These are phyloP conservation scores for Williopsis jadinii DNA, from an alignment of 1,139 yeast genomes.

Conservation along the genomic window DNA sequence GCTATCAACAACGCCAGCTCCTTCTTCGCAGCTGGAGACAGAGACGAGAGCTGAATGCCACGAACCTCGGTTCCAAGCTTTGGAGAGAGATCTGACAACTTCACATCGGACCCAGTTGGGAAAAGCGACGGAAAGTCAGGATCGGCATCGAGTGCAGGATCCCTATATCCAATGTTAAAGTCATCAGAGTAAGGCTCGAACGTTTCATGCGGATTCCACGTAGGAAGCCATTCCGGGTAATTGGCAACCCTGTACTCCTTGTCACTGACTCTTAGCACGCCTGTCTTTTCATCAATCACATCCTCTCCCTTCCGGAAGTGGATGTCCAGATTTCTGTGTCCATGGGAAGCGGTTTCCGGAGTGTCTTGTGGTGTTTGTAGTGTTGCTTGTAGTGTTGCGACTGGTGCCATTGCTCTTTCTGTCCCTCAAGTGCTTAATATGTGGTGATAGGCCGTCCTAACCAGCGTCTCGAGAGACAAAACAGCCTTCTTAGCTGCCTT, in stretches of 20 bases:
- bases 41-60: slow-evolving; percentile 52
- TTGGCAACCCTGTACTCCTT: slow-evolving; percentile 13
- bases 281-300: slow-evolving; percentile 16
- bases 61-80: slow-evolving; percentile 57
- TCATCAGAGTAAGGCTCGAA: slow-evolving; percentile 34
- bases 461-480: no score
- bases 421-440: no score
- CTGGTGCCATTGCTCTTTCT: slow-evolving; percentile 1
- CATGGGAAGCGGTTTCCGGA: slow-evolving; percentile 1
- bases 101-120: slow-evolving; percentile 9
- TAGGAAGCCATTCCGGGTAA: slow-evolving; percentile 36
- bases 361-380: not conserved
- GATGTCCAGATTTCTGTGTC: slow-evolving; percentile 17
- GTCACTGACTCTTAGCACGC: slow-evolving; percentile 16
- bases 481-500: no score
- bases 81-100: slow-evolving; percentile 29
- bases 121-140: slow-evolving; percentile 45
- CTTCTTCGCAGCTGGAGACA: slow-evolving; percentile 47
- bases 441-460: no score
- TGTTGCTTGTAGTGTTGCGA: not conserved
- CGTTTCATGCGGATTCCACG: slow-evolving; percentile 41
- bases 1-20: slow-evolving; percentile 62
- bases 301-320: slow-evolving; percentile 22
- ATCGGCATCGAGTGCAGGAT: slow-evolving; percentile 53
- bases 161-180: slow-evolving; percentile 35